These are phyloP conservation scores for Nemania sp. DNA, from an alignment of 2,329 filamentous ascomycete species.

Conservation along the genomic window DNA sequence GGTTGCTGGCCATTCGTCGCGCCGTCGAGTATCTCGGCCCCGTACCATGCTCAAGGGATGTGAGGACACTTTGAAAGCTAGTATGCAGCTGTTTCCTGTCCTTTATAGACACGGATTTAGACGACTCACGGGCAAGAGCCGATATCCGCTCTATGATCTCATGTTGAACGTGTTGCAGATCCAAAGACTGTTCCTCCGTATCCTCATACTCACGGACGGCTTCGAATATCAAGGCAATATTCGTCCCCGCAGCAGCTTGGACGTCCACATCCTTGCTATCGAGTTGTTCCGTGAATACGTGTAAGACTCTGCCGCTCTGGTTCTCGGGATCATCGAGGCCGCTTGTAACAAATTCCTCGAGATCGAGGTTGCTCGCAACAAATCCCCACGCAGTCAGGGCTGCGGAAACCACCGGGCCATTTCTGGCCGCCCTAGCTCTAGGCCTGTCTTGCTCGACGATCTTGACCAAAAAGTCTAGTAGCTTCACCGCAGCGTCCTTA, in stretches of 20 bases:
- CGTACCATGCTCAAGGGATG: constrained; percentile 65
- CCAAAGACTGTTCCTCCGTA: constrained; percentile 61
- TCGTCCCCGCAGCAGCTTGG: constrained; percentile 81
- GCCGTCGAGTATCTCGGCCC: constrained; percentile 68
- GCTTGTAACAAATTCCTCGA: constrained; percentile 83
- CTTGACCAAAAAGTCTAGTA: constrained; percentile 80
- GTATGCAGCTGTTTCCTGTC: constrained; percentile 62
- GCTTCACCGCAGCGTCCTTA: constrained; percentile 74
- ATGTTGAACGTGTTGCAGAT: constrained; percentile 64
- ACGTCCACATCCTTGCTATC: constrained; percentile 78
- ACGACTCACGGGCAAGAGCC: constrained; percentile 61
- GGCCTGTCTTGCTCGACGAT: constrained; percentile 84
- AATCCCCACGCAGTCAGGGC: constrained; percentile 85
- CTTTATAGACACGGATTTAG: constrained; percentile 63
- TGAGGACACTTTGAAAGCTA: constrained; percentile 64
- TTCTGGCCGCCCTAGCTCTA: constrained; percentile 77
- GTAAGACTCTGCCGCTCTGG: constrained; percentile 77
- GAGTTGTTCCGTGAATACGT: constrained; percentile 87
- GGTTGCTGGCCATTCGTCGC: constrained; percentile 55
- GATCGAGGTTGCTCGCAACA: constrained; percentile 80
- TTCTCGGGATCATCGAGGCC: constrained; percentile 80
- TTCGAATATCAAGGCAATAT: constrained; percentile 87
- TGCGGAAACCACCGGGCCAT: constrained; percentile 76
- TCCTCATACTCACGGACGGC: constrained; percentile 66
- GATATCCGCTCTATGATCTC: constrained; percentile 61